Evolutionary conservation across 257 asterid genomes (phyloP), one percentile per base, ranked within the genome.

Genomic region (Jasminum sambac): DNA sequence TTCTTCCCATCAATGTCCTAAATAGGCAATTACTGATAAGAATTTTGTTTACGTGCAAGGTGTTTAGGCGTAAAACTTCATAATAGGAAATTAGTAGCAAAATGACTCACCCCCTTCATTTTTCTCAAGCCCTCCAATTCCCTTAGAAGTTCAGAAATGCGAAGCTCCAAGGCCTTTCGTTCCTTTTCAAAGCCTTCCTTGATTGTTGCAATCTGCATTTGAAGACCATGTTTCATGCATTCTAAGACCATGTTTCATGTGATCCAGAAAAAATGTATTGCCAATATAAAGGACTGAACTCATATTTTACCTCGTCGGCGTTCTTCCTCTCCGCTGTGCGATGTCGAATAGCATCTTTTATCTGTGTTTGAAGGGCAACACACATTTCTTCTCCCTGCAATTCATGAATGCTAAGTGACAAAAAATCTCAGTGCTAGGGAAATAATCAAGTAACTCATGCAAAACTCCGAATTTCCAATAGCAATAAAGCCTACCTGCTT

Each of bases 1-100:
- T 95, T 95, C 82, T 91, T 91, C 65, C 97, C 76, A 77, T 90
- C 98, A 71, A 95, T 91, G 63, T 95, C 98, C 99, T 95, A 71
- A 72, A 52, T 40, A 72, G 40, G 58, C 46, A 44, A 60, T 39
- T 58, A 55, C 6, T 37, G 2, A 60, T 80, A 63, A 81, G 71
- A 78, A 69, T 63, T 55, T 12, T 46, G 76, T 16, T 23, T 24
- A 68, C 16, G 59, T 41, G 30, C 8, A 48, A 48, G 11, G 58
- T 52, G 61, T 19, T 19, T 19, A 52, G 17, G 61, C 5, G 1
- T 52, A 26, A 5, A 52, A 52, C 11, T 52, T 52, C 12, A 21
- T 52, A 67, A 66, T 66, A 34, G 17, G 6, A 62, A 42, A 59
- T 26, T 46, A 52, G 21, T 64, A 40, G 38, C 46, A 43, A 6